Base-by-base conservation (phyloP, 768 basidiomycete species). In the Naganishia friedmannii region DNA sequence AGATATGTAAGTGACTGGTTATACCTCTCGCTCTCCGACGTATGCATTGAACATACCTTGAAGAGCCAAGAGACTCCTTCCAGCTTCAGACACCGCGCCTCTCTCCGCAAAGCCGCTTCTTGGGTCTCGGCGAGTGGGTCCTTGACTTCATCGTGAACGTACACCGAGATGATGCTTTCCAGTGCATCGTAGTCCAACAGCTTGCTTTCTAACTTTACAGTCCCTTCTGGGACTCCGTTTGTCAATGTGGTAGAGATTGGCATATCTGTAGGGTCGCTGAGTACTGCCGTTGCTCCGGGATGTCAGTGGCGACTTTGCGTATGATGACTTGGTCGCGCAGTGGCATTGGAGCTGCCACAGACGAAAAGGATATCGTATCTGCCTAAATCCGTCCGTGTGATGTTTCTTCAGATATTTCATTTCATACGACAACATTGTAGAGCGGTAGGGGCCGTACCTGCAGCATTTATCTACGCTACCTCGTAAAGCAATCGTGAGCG, bases 161-260 rank as follows among this genome's bases (percentile, higher is more conserved):
- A 63, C 2, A 12, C n/a, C 23, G 60, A 63, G 42, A 63, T 26
- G 39, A 63, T 45, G 39, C 19, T 37, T 26, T 63, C 60, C 2
- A 63, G 42, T 26, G 46, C 60, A 26, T 63, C 60, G 39, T 63
- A 39, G 39, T 63, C 60, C 37, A 63, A 51, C 6, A 17, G 42
- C 12, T 29, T 26, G 21, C 9, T 29, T n/a, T 26, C 3, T n/a
- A 1, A 5, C 26, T 15, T 45, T 26, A 46, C 42, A 21, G 21
- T 28, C 7, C 45, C 21, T 21, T 46, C 21, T 17, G 45, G 13
- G 15, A 4, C 17, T 3, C 48, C 23, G 12, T 51, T 12, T 21
- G n/a, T 3, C 13, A 17, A 46, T 21, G 45, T 7, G 6, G 48
- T 21, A 51, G 23, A 2, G n/a, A 26, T 13, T n/a, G 23, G 3